phyloP scores from a whole-genome alignment of 441 rosid genomes.

The Arabidopsis hybrid region DNA sequence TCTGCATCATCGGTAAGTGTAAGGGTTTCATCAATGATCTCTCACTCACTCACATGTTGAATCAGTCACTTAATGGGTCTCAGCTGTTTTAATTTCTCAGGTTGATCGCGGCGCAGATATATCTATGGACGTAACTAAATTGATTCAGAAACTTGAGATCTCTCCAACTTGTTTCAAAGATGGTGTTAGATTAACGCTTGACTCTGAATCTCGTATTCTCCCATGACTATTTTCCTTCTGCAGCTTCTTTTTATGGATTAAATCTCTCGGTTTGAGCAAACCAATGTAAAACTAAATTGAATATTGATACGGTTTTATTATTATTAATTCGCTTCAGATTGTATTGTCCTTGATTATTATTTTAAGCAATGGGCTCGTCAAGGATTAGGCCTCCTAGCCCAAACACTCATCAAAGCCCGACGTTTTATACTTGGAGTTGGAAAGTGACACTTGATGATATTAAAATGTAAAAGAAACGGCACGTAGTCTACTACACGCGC shows the following conservation, averaged over 20 bases:
- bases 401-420: not conserved
- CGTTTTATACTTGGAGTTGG: slow-evolving; percentile 3
- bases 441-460: slow-evolving; percentile 39
- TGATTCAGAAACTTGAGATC: slow-evolving; percentile 60
- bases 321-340: not conserved
- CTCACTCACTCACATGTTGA: not conserved
- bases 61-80: not conserved
- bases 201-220: slow-evolving; percentile 45
- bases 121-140: slow-evolving; percentile 77
- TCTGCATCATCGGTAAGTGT: slow-evolving; percentile 72
- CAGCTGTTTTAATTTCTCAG: slow-evolving; percentile 44
- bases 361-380: not conserved
- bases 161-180: slow-evolving; percentile 67
- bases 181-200: slow-evolving; percentile 72
- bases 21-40: not conserved
- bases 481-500: slow-evolving; percentile 1
- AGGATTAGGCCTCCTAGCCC: not conserved
- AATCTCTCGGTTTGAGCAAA: not conserved
- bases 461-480: not conserved
- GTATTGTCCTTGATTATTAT: too few relatives aligned
- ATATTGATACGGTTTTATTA: not conserved
- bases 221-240: not conserved
- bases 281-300: not conserved
- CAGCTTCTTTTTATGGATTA: not conserved
- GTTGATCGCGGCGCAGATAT: slow-evolving; percentile 88